Conservation (phyloP, 371 early-diverging fungal genomes). For the Mortierella sp. region DNA sequence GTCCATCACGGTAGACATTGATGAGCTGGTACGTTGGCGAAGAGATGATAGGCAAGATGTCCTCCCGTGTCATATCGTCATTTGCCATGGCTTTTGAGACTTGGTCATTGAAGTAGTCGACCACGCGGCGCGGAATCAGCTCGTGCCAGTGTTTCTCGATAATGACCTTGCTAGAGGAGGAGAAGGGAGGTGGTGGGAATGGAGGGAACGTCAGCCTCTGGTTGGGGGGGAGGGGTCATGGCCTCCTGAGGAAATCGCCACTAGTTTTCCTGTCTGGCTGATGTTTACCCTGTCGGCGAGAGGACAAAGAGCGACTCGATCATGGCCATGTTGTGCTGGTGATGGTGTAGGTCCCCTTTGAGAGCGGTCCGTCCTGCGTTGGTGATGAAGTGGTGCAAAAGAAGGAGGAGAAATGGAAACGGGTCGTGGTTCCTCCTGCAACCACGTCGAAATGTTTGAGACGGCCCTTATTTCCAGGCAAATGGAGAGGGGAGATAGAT, state of each 20-base stretch:
- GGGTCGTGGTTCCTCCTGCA: no score
- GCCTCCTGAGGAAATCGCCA: no score
- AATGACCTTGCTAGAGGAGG: constrained; percentile 74
- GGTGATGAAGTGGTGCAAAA: not conserved
- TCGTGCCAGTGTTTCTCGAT: constrained; percentile 92
- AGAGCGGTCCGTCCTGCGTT: not conserved
- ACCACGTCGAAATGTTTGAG: no score
- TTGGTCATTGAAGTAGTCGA: constrained; percentile 75
- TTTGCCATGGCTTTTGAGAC: constrained; percentile 65
- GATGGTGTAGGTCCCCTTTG: not conserved
- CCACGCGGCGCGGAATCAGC: constrained; percentile 73
- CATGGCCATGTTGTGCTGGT: constrained; percentile 6
- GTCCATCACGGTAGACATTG: constrained; percentile 72
- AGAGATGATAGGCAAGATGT: constrained; percentile 73
- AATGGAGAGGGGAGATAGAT: no score
- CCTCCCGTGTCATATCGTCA: constrained; percentile 65
- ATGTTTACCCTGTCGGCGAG: constrained; percentile 45
- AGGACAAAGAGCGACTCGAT: constrained; percentile 51
- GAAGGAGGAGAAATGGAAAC: no score
- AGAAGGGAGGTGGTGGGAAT: constrained; percentile 16
- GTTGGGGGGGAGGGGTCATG: no score
- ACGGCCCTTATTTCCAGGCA: no score
- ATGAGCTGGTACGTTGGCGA: constrained; percentile 76
- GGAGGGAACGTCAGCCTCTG: not conserved
- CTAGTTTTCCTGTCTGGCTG: not conserved